Conservation (phyloP, 495 filamentous ascomycete species). For the Talaromyces borbonicus region DNA sequence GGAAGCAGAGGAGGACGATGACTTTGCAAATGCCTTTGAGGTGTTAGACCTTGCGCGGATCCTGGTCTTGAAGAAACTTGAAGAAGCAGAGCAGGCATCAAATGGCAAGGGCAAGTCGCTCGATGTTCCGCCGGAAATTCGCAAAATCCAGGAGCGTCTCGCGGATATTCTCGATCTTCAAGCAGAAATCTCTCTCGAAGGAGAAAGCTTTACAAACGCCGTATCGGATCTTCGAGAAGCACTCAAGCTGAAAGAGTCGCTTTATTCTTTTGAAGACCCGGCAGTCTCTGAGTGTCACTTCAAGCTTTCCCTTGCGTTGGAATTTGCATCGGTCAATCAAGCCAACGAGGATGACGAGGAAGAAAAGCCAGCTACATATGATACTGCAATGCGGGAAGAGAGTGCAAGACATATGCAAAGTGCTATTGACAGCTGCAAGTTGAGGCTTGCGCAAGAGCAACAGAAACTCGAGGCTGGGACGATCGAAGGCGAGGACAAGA, state of each 20-base stretch:
- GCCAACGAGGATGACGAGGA: conserved; percentile 38
- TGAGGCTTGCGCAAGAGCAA: conserved; percentile 67
- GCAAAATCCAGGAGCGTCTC: conserved; percentile 67
- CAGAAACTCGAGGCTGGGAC: conserved; percentile 47
- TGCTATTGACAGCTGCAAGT: conserved; percentile 69
- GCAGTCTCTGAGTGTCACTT: conserved; percentile 88
- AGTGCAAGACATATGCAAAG: conserved; percentile 69
- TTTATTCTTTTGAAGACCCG: conserved; percentile 70
- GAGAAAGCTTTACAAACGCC: conserved; percentile 76
- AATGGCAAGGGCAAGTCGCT: conserved; percentile 41
- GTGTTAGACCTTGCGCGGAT: conserved; percentile 85
- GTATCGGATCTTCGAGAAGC: conserved; percentile 68
- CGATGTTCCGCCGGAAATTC: conserved; percentile 38
- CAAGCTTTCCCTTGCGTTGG: conserved; percentile 89
- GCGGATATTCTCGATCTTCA: conserved; percentile 88
- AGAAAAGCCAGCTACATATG: conserved; percentile 33
- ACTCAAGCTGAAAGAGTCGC: conserved; percentile 61
- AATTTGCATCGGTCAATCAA: conserved; percentile 77
- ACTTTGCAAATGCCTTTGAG: conserved; percentile 83
- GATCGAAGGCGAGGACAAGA: conserved; percentile 36
- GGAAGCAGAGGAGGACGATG: conserved; percentile 76
- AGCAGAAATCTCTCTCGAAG: conserved; percentile 90
- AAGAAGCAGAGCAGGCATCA: conserved; percentile 39
- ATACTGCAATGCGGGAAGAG: conserved; percentile 62
- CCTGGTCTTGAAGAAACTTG: conserved; percentile 54